Percentiles rank a stretch among this genome's conserved stretches.
These are phyloP conservation scores for Aaosphaeria arxii DNA, from an alignment of 2,329 filamentous ascomycete species.

Conservation along the genomic window DNA sequence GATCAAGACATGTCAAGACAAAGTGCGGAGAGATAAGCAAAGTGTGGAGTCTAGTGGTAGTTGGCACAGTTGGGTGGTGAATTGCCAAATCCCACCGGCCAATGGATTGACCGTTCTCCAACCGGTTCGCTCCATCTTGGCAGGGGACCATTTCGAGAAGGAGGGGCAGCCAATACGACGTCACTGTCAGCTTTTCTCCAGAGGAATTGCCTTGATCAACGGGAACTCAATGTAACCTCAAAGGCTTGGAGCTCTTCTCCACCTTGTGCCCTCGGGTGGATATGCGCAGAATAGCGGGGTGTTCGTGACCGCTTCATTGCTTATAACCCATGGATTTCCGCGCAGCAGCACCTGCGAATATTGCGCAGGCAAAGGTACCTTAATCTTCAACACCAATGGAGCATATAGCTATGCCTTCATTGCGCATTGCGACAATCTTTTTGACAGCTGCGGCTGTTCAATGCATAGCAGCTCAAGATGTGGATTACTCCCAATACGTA, in stretches of 20 bases:
- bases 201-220: no score
- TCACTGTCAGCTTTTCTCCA: background rate
- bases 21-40: background rate
- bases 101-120: background rate
- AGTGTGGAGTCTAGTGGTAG: background rate
- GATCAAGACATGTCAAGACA: background rate
- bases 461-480: conserved; percentile 3
- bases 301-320: background rate
- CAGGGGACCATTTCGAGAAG: background rate
- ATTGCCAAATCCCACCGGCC: background rate
- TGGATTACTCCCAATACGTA: conserved; percentile 36
- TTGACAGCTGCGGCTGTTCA: no score
- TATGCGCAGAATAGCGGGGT: no score
- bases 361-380: background rate
- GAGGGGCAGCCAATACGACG: background rate
- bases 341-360: background rate
- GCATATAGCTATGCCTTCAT: no score
- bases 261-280: background rate
- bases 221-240: background rate
- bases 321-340: background rate
- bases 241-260: background rate
- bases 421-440: no score
- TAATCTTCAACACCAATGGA: no score
- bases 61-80: background rate
- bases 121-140: background rate